Conservation (phyloP, 2,329 filamentous ascomycete genomes). For the Elsinoe perseae region DNA sequence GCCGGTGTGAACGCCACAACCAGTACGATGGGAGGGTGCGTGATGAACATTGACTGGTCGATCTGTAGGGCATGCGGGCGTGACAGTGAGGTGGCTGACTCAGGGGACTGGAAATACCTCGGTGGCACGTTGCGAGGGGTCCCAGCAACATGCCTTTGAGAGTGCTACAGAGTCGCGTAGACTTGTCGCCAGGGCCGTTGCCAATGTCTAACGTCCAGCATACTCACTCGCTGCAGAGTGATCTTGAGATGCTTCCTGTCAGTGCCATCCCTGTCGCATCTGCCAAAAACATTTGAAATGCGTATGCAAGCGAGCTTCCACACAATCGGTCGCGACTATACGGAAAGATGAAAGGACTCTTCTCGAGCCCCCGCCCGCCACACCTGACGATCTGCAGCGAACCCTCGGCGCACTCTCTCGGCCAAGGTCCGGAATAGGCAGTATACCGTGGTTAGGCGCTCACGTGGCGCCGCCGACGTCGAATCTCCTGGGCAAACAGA, state of each 20-base stretch:
- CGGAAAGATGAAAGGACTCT: not conserved
- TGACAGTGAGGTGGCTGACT: constrained; percentile 1
- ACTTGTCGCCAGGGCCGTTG: not conserved
- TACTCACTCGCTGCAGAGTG: not conserved
- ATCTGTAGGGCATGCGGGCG: not conserved
- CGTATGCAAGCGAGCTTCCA: constrained; percentile 5
- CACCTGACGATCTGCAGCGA: not conserved
- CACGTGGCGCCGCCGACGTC: not conserved
- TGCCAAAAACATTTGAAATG: not conserved
- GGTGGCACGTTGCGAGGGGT: not conserved
- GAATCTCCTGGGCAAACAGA: not conserved
- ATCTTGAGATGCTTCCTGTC: not conserved
- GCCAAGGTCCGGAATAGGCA: not conserved
- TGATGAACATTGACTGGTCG: not conserved
- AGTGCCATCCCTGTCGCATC: constrained; percentile 5
- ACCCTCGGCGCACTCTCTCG: not conserved
- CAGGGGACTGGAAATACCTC: not conserved
- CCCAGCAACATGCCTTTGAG: not conserved
- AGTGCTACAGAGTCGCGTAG: not conserved
- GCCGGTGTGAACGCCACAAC: not conserved
- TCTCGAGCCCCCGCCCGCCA: not conserved
- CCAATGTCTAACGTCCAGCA: not conserved
- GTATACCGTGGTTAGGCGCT: not conserved
- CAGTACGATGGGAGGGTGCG: not conserved
- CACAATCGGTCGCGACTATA: not conserved